Evolutionary conservation across 1,139 yeast genomes (phyloP).

Genomic region (Chernovozyma aurita): DNA sequence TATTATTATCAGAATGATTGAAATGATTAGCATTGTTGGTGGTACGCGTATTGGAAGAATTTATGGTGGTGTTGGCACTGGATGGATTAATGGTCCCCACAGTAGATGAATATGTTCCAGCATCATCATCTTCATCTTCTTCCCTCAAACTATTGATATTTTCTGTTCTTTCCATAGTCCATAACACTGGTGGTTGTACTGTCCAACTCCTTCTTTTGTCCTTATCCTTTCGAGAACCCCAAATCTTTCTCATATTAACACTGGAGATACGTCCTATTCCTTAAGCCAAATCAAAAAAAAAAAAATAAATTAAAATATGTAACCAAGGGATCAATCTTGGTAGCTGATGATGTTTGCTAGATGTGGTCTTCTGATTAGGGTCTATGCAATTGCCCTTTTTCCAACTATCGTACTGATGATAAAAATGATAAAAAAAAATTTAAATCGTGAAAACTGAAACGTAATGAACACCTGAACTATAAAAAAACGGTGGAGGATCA

Average conservation of each 20-base stretch:
- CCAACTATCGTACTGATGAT: background rate
- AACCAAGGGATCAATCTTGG: no score
- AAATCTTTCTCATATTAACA: slow-evolving; percentile 24
- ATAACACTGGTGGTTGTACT: slow-evolving; percentile 6
- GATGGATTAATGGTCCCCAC: background rate
- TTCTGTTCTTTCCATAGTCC: slow-evolving; percentile 2
- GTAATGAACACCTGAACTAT: background rate
- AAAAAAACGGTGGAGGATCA: background rate
- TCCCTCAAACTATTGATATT: slow-evolving; percentile 4
- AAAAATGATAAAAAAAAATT: background rate
- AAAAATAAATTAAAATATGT: background rate
- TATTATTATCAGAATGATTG: no score
- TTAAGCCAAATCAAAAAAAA: background rate
- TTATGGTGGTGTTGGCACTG: background rate
- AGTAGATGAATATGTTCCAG: background rate
- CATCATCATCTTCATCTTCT: slow-evolving; percentile 6
- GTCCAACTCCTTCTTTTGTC: slow-evolving; percentile 24
- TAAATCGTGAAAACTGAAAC: no score
- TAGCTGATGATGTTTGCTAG: no score
- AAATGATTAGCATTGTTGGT: no score
- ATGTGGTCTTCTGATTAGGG: background rate
- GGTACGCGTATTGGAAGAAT: no score
- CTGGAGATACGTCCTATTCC: background rate
- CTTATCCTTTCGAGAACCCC: slow-evolving; percentile 27
- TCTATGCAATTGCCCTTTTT: background rate